These are phyloP conservation scores for Septoria petroselini DNA, from an alignment of 2,329 filamentous ascomycete genomes.

Conservation along the genomic window DNA sequence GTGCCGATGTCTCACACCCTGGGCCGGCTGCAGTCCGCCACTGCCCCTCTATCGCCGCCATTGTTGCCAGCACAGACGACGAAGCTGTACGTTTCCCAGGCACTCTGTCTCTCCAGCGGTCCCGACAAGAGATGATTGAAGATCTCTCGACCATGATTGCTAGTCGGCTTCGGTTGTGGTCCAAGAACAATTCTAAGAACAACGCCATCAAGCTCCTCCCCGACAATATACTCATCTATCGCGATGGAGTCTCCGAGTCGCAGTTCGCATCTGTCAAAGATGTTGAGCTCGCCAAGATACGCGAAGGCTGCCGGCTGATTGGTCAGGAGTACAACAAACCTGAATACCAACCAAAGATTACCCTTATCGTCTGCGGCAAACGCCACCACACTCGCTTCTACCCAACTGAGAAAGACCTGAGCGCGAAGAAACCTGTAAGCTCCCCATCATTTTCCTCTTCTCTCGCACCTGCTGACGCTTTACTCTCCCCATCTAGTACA, in stretches of 20 bases:
- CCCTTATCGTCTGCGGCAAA: slow-evolving; percentile 40
- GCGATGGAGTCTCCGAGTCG: slow-evolving; percentile 40
- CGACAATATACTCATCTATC: slow-evolving; percentile 35
- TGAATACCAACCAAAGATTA: slow-evolving; percentile 14
- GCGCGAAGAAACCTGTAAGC: background rate
- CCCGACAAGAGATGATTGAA: slow-evolving; percentile 32
- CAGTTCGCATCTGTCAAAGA: slow-evolving; percentile 28
- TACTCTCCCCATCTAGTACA: too few relatives aligned
- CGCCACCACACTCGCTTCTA: slow-evolving; percentile 45
- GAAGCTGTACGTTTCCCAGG: slow-evolving; percentile 36
- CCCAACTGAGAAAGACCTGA: slow-evolving; percentile 50
- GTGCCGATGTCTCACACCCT: slow-evolving; percentile 45
- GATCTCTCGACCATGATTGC: slow-evolving; percentile 34
- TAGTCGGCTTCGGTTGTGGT: slow-evolving; percentile 29
- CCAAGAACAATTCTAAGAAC: background rate
- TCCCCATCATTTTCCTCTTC: background rate
- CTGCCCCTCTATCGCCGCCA: slow-evolving; percentile 18
- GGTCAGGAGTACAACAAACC: background rate
- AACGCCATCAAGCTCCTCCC: too few relatives aligned
- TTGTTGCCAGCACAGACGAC: slow-evolving; percentile 18
- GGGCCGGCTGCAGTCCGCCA: slow-evolving; percentile 18
- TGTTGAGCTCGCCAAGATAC: slow-evolving; percentile 11
- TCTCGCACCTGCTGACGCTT: background rate
- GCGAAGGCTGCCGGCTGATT: slow-evolving; percentile 15
- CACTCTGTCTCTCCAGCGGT: slow-evolving; percentile 38